Evolutionary conservation across 2,329 filamentous ascomycete genomes (phyloP), one percentile per base, ranked within the genome.

Genomic region (Claviceps arundinis): DNA sequence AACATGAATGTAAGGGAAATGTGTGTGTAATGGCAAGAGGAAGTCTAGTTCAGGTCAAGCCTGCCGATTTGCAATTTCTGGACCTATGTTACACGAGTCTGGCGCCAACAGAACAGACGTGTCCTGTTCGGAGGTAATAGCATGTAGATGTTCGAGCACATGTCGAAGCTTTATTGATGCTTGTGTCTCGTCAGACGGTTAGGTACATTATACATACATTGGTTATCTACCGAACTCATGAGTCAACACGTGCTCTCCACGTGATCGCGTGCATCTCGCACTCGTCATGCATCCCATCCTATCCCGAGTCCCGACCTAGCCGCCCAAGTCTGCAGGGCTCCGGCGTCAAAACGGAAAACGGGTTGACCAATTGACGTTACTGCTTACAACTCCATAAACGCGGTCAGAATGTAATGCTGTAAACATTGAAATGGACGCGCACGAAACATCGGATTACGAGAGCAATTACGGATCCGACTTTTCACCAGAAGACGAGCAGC

Each of bases 391-490:
- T 30, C 26, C 26, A 30, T 30, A 37, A 26, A 40, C 19, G 40
- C 14, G 24, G 38, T 30, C 42, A 47, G 14, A 9, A 54, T 54
- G 50, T 26, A 16, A 30, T 34, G 14, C 30, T 47, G 13, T 37
- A 13, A 24, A 37, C 17, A 9, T 37, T 50, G 43, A 54, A 22
- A 54, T 55, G 53, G 48, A 42, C 37, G 24, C n/a, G 13, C 49
- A 51, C 19, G 24, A 41, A 37, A 34, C n/a, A n/a, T 26, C 34
- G 48, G 50, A 52, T 16, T 13, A 19, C 19, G 68, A 72, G 56
- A 67, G 64, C 57, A 71, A 75, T 44, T 76, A 72, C 60, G 70
- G 66, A 53, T 75, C 73, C 58, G 70, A 75, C 56, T 64, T 75
- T 44, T 70, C 72, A 2, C 56, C 62, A 1, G 73, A 76, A 30